Conservation (phyloP, 2,329 filamentous ascomycete genomes). For the Xylaria sp. region DNA sequence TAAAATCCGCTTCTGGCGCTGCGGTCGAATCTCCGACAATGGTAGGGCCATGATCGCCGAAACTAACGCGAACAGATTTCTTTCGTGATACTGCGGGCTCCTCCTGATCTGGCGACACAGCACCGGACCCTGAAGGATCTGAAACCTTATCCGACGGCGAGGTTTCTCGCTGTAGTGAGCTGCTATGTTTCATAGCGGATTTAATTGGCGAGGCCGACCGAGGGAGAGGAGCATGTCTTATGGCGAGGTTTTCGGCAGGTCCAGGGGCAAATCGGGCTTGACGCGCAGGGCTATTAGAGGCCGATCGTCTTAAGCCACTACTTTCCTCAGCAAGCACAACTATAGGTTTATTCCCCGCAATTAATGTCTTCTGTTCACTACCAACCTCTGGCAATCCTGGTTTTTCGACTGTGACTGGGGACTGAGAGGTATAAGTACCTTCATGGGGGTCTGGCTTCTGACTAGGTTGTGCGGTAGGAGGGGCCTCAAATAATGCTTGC, state of each 20-base stretch:
- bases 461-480: conserved; percentile 28
- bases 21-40: conserved; percentile 61
- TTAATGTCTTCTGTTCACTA: conserved; percentile 31
- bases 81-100: conserved; percentile 60
- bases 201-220: conserved; percentile 80
- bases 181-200: conserved; percentile 76
- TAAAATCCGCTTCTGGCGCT: conserved; percentile 52
- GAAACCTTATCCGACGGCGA: conserved; percentile 63
- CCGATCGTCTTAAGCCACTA: conserved; percentile 48
- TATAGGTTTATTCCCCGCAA: conserved; percentile 42
- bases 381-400: conserved; percentile 26
- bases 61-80: conserved; percentile 80
- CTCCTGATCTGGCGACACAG: conserved; percentile 47
- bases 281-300: conserved; percentile 71
- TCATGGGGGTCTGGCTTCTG: conserved; percentile 13
- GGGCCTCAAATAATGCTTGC: conserved; percentile 43
- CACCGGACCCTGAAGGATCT: conserved; percentile 53
- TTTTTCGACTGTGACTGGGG: conserved; percentile 12
- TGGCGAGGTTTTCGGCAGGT: conserved; percentile 60
- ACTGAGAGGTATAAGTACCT: conserved; percentile 22
- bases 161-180: conserved; percentile 60
- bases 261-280: conserved; percentile 73
- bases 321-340: conserved; percentile 38
- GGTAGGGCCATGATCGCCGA: conserved; percentile 72
- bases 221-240: conserved; percentile 74